Conservation (phyloP, 2,329 filamentous ascomycete genomes). For the Aureobasidium mangrovei region DNA sequence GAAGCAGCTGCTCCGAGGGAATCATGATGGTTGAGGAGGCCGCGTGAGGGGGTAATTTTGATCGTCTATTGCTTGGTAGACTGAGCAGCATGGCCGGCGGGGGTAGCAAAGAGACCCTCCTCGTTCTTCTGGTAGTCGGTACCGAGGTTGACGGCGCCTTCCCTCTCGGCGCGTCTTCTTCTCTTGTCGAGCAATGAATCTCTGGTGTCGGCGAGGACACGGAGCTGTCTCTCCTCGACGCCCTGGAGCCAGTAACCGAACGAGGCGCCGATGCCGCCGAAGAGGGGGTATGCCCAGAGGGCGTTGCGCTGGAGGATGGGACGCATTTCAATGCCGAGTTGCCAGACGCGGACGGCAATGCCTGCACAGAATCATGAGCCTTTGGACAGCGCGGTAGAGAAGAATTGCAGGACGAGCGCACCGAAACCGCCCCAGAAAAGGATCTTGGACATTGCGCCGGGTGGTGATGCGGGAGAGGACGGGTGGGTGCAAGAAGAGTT, state of each 20-base stretch:
- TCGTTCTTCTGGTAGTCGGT: conserved; percentile 25
- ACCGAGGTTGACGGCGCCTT: conserved; percentile 34
- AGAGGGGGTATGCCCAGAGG: conserved; percentile 87
- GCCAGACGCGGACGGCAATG: conserved; percentile 85
- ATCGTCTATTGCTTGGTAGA: conserved; percentile 1
- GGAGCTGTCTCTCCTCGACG: conserved; percentile 74
- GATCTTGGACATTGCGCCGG: conserved; percentile 39
- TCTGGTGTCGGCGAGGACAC: conserved; percentile 69
- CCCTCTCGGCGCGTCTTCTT: conserved; percentile 61
- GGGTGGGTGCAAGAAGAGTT: not conserved
- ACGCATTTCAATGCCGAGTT: conserved; percentile 97
- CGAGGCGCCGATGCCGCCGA: conserved; percentile 73
- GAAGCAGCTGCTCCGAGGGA: conserved; percentile 1
- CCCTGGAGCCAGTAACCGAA: conserved; percentile 97
- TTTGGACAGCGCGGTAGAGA: not conserved
- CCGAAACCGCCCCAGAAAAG: conserved; percentile 89
- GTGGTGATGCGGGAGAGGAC: not conserved
- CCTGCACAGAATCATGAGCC: conserved; percentile 45
- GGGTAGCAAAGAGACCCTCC: conserved; percentile 23
- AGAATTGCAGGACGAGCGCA: conserved; percentile 30
- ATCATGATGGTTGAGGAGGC: not conserved
- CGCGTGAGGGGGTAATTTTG: not conserved
- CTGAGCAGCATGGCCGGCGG: not conserved
- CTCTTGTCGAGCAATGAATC: conserved; percentile 80
- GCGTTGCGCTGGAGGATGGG: conserved; percentile 79